Conservation (phyloP, 371 early-diverging fungal genomes). For the Capillidium rhysosporum region DNA sequence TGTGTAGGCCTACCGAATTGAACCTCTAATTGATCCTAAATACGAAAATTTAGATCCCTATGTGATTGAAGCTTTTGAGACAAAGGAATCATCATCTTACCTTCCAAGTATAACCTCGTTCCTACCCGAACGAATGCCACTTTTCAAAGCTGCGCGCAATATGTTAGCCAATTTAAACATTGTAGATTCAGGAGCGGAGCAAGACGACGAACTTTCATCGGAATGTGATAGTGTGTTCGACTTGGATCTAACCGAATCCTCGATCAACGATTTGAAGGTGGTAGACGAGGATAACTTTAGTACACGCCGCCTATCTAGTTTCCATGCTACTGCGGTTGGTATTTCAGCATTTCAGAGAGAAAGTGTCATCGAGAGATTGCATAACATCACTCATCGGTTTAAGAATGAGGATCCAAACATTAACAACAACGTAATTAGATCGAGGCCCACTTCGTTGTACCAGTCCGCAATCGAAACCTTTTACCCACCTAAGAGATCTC, state of each 20-base stretch:
- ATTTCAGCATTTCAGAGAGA: neutral
- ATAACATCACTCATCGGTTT: neutral
- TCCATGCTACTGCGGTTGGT: neutral
- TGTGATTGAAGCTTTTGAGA: neutral
- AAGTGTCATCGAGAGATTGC: neutral
- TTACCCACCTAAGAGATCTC: neutral
- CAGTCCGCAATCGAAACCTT: neutral
- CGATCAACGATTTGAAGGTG: neutral
- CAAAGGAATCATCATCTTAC: neutral
- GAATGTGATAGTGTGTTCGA: neutral
- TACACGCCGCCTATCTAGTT: neutral
- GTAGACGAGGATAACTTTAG: neutral
- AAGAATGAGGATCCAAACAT: neutral
- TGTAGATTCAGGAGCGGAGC: neutral
- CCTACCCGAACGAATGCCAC: neutral
- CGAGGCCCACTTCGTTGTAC: slow-evolving; percentile 1
- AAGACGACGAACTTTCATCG: neutral
- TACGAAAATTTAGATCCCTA: slow-evolving; percentile 21
- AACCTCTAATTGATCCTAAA: slow-evolving; percentile 19
- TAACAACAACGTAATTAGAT: neutral
- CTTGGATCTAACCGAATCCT: neutral
- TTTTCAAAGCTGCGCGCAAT: neutral
- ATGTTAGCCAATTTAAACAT: slow-evolving; percentile 1
- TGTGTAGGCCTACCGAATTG: slow-evolving; percentile 18
- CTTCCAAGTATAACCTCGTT: slow-evolving; percentile 1